A percentile compares a stretch with the other conserved stretches of the same genome.
Conservation (phyloP, 164 flowering plant species). For the Nymphaea thermarum region DNA sequence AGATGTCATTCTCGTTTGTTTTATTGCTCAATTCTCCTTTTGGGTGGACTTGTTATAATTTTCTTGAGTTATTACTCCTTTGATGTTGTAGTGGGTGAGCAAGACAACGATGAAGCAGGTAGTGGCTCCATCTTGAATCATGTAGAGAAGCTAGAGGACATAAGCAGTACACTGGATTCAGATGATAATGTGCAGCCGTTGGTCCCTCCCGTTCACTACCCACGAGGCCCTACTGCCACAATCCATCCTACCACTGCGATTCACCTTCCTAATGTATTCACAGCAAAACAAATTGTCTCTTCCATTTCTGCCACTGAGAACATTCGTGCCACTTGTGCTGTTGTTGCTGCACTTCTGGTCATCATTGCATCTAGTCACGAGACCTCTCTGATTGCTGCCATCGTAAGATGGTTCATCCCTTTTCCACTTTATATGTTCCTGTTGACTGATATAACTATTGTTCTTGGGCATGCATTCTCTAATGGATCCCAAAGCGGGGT, state of each 20-base stretch:
- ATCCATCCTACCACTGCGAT: neutral
- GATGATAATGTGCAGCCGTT: neutral
- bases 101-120: conserved; percentile 7
- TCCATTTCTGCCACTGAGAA: conserved; percentile 40
- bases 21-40: too few relatives aligned
- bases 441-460: conserved; percentile 42
- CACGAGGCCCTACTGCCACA: neutral
- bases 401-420: conserved; percentile 22
- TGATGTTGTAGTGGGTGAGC: conserved; percentile 21
- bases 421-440: conserved; percentile 50
- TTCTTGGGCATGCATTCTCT: conserved; percentile 27
- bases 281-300: conserved; percentile 24
- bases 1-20: too few relatives aligned
- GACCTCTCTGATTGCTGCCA: conserved; percentile 25
- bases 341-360: conserved; percentile 37
- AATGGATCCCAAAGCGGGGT: conserved; percentile 9
- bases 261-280: conserved; percentile 8
- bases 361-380: conserved; percentile 30
- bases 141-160: neutral
- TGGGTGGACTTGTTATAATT: too few relatives aligned
- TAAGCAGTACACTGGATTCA: neutral
- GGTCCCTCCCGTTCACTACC: neutral
- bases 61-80: neutral
- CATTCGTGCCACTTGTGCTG: conserved; percentile 31
- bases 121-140: conserved; percentile 3